Conservation (phyloP, 257 asterid species). For the Salvia rosmarinus region DNA sequence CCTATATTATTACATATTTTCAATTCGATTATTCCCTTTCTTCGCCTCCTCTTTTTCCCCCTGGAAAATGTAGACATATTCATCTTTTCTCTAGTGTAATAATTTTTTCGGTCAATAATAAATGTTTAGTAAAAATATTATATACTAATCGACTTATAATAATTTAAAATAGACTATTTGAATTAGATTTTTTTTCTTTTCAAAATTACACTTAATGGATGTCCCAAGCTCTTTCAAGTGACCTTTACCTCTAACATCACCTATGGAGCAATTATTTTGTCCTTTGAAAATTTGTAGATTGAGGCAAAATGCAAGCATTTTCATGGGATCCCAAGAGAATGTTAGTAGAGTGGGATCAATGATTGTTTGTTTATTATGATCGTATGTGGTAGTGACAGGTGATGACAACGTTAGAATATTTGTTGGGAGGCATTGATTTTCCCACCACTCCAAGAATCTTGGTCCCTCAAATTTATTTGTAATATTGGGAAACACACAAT, state of each 20-base stretch:
- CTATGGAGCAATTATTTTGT: background rate
- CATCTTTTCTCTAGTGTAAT: background rate
- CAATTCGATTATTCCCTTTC: background rate
- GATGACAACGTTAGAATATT: conserved; percentile 54
- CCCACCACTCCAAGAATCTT: conserved; percentile 52
- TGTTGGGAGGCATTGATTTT: conserved; percentile 57
- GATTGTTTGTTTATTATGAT: conserved; percentile 50
- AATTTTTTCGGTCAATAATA: no score
- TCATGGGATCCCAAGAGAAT: conserved; percentile 65
- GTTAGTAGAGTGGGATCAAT: conserved; percentile 52
- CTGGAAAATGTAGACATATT: no score
- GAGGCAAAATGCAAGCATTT: conserved; percentile 26
- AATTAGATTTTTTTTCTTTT: no score
- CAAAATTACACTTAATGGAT: no score
- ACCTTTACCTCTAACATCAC: background rate
- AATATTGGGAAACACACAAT: background rate
- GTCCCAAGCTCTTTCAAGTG: background rate
- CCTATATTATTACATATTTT: background rate
- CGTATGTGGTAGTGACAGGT: conserved; percentile 36
- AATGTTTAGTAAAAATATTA: no score
- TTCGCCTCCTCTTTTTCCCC: no score
- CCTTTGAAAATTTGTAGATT: conserved; percentile 32
- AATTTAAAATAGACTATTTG: no score
- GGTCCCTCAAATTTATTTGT: conserved; percentile 28
- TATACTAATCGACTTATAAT: no score